Evolutionary conservation across 805 yeast genomes (phyloP).

Genomic region (Suhomyces xylopsoci): DNA sequence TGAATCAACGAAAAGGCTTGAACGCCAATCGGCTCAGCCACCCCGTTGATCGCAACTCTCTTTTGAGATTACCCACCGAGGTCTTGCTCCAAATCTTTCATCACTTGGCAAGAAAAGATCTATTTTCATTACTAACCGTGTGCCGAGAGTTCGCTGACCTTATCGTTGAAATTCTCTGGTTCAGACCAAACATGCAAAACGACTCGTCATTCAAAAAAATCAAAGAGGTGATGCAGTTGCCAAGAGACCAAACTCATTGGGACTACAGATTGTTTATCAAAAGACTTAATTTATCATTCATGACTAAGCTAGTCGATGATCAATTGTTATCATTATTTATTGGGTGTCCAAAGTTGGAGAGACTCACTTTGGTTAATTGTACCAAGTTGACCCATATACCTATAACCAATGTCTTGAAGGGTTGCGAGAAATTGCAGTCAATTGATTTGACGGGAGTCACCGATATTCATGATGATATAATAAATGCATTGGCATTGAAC

Average conservation of each 20-base stretch:
- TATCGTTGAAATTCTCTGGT: conserved; percentile 80
- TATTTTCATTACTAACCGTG: conserved; percentile 62
- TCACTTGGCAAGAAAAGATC: conserved; percentile 58
- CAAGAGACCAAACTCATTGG: conserved; percentile 53
- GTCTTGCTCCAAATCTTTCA: conserved; percentile 65
- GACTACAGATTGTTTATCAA: conserved; percentile 68
- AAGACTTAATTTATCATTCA: conserved; percentile 74
- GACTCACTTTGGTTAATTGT: conserved; percentile 84
- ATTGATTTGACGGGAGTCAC: conserved; percentile 82
- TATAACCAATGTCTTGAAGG: conserved; percentile 57
- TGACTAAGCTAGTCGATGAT: conserved; percentile 67
- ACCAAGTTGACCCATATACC: conserved; percentile 56
- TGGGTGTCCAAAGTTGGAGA: conserved; percentile 74
- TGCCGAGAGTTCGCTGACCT: conserved; percentile 79
- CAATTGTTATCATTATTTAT: conserved; percentile 55
- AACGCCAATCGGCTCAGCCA: conserved; percentile 1
- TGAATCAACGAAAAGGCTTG: conserved; percentile 24
- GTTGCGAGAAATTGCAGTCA: conserved; percentile 73
- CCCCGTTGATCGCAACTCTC: conserved; percentile 26
- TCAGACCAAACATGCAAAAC: conserved; percentile 70
- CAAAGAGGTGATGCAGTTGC: conserved; percentile 50
- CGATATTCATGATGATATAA: conserved; percentile 62
- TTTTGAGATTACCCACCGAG: conserved; percentile 54
- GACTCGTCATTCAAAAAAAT: conserved; percentile 50
- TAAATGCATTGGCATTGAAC: conserved; percentile 60